Conservation (phyloP, 2,329 filamentous ascomycete genomes). For the Xylariaceae sp. region DNA sequence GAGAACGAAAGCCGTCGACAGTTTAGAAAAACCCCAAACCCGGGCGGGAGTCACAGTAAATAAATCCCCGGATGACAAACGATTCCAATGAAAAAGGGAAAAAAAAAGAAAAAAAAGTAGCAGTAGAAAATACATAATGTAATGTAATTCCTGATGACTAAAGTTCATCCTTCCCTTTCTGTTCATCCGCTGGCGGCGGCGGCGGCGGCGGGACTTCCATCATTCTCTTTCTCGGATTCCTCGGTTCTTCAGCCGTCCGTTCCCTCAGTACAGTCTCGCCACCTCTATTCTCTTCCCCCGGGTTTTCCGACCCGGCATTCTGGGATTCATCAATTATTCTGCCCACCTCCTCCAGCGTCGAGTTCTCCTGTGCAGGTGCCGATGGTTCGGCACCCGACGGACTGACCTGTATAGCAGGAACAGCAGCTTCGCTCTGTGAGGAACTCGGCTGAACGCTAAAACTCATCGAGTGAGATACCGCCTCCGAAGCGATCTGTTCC, state of each 20-base stretch:
- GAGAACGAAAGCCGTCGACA: background rate
- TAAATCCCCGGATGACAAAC: background rate
- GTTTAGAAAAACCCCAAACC: background rate
- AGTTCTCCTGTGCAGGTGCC: constrained; percentile 28
- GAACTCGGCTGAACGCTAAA: constrained; percentile 19
- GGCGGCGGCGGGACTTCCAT: constrained; percentile 26
- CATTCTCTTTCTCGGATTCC: constrained; percentile 28
- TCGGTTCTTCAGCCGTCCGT: constrained; percentile 20
- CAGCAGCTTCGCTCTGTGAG: constrained; percentile 36
- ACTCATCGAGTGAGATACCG: constrained; percentile 21
- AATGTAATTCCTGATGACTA: constrained; percentile 25
- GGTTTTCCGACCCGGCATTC: background rate
- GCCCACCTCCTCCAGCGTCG: constrained; percentile 49
- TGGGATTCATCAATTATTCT: constrained; percentile 42
- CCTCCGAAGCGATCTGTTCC: constrained; percentile 26
- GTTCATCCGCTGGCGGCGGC: constrained; percentile 24
- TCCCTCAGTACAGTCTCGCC: constrained; percentile 33
- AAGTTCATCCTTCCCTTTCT: constrained; percentile 37
- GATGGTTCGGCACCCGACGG: constrained; percentile 8
- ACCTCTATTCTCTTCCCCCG: constrained; percentile 20
- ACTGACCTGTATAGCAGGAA: constrained; percentile 48
- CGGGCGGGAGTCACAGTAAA: background rate
- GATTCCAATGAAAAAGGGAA: constrained; percentile 3
- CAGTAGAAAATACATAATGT: background rate
- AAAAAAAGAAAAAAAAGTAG: background rate